Evolutionary conservation across 805 yeast genomes (phyloP).

Genomic region (Candida germanica): DNA sequence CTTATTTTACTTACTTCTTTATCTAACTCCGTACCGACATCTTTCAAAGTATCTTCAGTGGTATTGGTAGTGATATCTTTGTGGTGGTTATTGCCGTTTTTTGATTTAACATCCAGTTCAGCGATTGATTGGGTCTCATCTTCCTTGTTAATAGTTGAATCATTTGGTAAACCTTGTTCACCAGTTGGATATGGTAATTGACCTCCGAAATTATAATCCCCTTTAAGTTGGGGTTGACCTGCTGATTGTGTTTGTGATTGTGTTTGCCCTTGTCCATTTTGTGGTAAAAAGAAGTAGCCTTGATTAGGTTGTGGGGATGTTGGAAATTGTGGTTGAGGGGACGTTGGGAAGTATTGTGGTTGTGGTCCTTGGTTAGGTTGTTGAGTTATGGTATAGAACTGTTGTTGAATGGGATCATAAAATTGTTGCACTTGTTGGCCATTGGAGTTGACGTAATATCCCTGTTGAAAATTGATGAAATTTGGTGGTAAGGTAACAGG

Average conservation of each 20-base stretch:
- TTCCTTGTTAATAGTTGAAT: background rate
- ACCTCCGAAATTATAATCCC: slow-evolving; percentile 14
- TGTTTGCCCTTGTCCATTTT: slow-evolving; percentile 1
- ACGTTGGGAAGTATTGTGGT: slow-evolving; percentile 37
- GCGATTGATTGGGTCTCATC: background rate
- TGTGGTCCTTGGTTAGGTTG: slow-evolving; percentile 27
- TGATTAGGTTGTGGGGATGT: slow-evolving; percentile 16
- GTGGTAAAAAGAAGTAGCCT: slow-evolving; percentile 7
- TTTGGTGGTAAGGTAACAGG: slow-evolving; percentile 13
- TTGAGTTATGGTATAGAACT: slow-evolving; percentile 39
- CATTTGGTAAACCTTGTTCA: background rate
- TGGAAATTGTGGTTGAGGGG: slow-evolving; percentile 27
- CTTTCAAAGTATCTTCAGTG: background rate
- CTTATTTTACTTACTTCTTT: slow-evolving; percentile 1
- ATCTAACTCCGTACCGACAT: background rate
- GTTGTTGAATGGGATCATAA: slow-evolving; percentile 45
- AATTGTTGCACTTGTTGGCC: slow-evolving; percentile 37
- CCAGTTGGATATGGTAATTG: slow-evolving; percentile 18
- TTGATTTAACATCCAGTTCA: background rate
- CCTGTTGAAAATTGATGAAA: slow-evolving; percentile 15
- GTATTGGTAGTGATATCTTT: background rate
- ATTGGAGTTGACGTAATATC: slow-evolving; percentile 20
- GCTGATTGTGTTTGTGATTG: background rate
- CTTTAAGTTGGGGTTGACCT: slow-evolving; percentile 2
- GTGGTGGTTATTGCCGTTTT: background rate